phyloP scores from a whole-genome alignment of 2,329 filamentous ascomycete species.

The Aureobasidium musti region DNA sequence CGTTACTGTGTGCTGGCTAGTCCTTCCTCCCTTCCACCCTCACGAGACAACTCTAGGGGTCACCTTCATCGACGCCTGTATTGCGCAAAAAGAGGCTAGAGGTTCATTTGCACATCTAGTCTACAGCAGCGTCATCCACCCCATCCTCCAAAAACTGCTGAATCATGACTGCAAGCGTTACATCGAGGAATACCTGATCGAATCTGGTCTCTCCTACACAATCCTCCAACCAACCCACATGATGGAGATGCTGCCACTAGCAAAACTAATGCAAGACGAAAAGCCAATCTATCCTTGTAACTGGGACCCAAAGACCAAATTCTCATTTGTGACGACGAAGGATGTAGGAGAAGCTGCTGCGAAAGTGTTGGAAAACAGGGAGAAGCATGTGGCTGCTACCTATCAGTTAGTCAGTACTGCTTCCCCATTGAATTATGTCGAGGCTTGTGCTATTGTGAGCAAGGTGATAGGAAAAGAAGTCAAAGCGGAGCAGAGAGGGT shows the following conservation, averaged over 20 bases:
- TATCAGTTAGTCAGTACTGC: conserved; percentile 38
- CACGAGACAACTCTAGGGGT: conserved; percentile 41
- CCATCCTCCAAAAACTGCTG: conserved; percentile 42
- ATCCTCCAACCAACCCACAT: conserved; percentile 44
- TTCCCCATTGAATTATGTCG: conserved; percentile 31
- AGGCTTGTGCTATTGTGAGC: conserved; percentile 33
- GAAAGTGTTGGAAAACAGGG: conserved; percentile 35
- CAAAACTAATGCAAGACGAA: conserved; percentile 33
- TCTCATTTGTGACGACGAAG: conserved; percentile 36
- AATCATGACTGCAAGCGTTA: conserved; percentile 44
- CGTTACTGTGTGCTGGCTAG: conserved; percentile 40
- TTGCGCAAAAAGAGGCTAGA: conserved; percentile 32
- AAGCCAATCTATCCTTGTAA: conserved; percentile 33
- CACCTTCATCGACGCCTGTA: conserved; percentile 45
- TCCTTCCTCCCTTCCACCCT: conserved; percentile 43
- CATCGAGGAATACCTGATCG: conserved; percentile 44
- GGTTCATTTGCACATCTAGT: conserved; percentile 42
- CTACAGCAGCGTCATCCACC: conserved; percentile 41
- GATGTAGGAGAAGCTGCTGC: conserved; percentile 38
- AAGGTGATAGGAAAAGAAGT: conserved; percentile 37
- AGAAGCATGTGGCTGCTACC: conserved; percentile 38
- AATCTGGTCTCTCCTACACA: conserved; percentile 41
- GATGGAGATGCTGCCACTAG: conserved; percentile 40
- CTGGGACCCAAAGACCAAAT: conserved; percentile 35
- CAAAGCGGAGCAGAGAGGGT: conserved; percentile 32